Percentiles rank a stretch among this genome's conserved stretches.
phyloP scores from a whole-genome alignment of 2,329 filamentous ascomycete species.

The Escovopsis sp. region DNA sequence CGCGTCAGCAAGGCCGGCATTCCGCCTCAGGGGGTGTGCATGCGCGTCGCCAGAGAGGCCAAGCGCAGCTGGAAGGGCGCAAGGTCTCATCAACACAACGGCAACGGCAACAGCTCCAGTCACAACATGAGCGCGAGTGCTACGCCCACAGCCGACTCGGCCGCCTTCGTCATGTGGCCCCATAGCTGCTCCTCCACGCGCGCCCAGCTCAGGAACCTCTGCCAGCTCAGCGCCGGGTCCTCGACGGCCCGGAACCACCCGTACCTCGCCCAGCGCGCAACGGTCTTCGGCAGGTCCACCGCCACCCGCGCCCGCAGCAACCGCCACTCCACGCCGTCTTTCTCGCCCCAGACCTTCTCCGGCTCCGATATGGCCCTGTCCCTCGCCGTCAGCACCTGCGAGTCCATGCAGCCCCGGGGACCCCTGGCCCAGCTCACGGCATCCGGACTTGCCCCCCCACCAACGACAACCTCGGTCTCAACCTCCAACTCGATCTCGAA shows the following conservation, averaged over 20 bases:
- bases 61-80: constrained; percentile 52
- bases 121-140: constrained; percentile 33
- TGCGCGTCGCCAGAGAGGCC: constrained; percentile 49
- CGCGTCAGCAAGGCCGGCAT: constrained; percentile 47
- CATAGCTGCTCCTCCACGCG: constrained; percentile 48
- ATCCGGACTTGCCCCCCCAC: constrained; percentile 12
- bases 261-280: constrained; percentile 37
- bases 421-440: constrained; percentile 44
- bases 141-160: constrained; percentile 37
- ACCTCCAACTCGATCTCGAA: too few species aligned
- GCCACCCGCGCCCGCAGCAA: constrained; percentile 34
- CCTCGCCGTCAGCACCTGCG: constrained; percentile 45
- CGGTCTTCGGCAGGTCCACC: constrained; percentile 36
- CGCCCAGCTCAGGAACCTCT: constrained; percentile 46
- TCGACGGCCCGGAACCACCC: constrained; percentile 25
- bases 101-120: too few species aligned
- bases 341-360: constrained; percentile 35
- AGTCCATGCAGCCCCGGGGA: constrained; percentile 47
- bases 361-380: constrained; percentile 49
- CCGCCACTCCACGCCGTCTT: constrained; percentile 30
- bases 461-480: too few species aligned
- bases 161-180: constrained; percentile 44
- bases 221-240: constrained; percentile 36
- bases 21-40: constrained; percentile 48
- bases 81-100: constrained; percentile 21